phyloP scores from a whole-genome alignment of 2,329 filamentous ascomycete species.

The Cercospora citrullina region DNA sequence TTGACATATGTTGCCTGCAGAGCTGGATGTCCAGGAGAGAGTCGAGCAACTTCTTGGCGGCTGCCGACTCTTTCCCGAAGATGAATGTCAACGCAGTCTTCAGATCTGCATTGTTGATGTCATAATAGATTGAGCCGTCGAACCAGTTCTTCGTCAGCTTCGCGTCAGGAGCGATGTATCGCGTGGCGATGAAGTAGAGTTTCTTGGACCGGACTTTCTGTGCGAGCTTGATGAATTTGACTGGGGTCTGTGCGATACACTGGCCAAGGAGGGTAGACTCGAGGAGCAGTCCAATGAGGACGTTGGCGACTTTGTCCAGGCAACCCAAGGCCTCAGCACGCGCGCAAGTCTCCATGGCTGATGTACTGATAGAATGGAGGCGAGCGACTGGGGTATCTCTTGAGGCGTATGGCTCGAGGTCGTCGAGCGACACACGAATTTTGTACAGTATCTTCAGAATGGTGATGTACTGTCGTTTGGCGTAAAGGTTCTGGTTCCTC shows the following conservation, averaged over 20 bases:
- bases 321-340: slow-evolving; percentile 6
- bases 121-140: neutral
- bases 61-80: neutral
- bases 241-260: neutral
- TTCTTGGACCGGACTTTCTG: neutral
- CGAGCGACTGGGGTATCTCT: neutral
- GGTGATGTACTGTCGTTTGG: slow-evolving; percentile 6
- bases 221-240: slow-evolving; percentile 9
- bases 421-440: neutral
- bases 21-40: neutral
- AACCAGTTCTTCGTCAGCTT: slow-evolving; percentile 3
- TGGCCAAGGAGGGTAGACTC: neutral
- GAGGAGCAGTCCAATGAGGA: neutral
- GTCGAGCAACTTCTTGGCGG: neutral
- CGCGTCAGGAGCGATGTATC: neutral
- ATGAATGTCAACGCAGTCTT: neutral
- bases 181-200: neutral
- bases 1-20: neutral
- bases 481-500: slow-evolving; percentile 6
- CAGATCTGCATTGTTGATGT: neutral
- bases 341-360: slow-evolving; percentile 1
- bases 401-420: neutral
- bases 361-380: slow-evolving; percentile 1
- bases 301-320: neutral
- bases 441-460: slow-evolving; percentile 7